Base-by-base conservation (phyloP, 495 filamentous ascomycete genomes). In the Melanomma pulvis-pyrius region DNA sequence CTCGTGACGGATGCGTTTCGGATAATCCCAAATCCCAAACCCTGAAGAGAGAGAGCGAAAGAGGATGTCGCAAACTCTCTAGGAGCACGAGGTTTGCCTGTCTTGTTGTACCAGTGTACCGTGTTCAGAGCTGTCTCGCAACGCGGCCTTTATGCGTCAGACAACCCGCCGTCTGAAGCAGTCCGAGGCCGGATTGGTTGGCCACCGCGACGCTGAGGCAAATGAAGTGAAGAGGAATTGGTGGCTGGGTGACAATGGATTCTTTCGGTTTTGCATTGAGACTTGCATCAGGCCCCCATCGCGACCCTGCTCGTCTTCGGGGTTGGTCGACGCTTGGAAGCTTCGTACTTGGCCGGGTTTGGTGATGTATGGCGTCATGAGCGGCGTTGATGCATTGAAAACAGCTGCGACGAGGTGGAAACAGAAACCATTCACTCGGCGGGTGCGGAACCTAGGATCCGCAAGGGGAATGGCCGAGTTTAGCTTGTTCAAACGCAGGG, bases 401-500 rank as follows among this genome's bases (percentile, higher is more conserved):
- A n/a, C n/a, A n/a, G n/a, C n/a, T n/a, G n/a, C n/a, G n/a, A n/a
- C n/a, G n/a, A n/a, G n/a, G n/a, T n/a, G n/a, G 39, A n/a, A 17
- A 44, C 17, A 44, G 39, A 44, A 44, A 44, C 39, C 4, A 15
- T 15, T 44, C 5, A 44, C 3, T n/a, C 3, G 39, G 39, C 39
- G 39, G 5, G 39, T 17, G 39, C 39, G n/a, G 39, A 44, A 44
- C 9, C 39, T 3, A 44, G 17, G 53, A 41, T 57, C 19, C 34
- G 53, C 32, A 30, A 57, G 30, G 32, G 53, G 53, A 19, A 39
- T 21, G 53, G 53, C 51, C 6, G 51, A 41, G 29, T 32, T 32
- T 57, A 32, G 34, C 28, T 44, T 17, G 19, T 39, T 21, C n/a
- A 57, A 57, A 57, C 34, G 53, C 53, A 57, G 53, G 32, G 53